Evolutionary conservation across 140 eudicot species (phyloP).

Genomic region (Stevia rebaudiana): DNA sequence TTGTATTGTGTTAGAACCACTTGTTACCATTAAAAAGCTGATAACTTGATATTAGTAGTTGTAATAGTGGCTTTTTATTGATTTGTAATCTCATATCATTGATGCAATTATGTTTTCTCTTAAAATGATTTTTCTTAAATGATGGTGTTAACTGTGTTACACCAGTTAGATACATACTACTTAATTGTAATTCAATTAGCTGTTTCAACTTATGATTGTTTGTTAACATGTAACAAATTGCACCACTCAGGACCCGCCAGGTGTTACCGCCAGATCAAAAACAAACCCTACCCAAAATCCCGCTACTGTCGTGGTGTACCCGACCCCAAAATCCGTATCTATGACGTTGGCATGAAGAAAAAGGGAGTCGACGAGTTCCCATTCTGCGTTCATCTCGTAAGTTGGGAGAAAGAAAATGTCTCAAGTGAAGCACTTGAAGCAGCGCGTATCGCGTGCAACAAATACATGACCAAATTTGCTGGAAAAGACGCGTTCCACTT

Average conservation of each 20-base stretch:
- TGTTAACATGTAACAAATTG: background rate
- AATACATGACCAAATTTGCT: conserved; percentile 11
- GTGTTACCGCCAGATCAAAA: conserved; percentile 10
- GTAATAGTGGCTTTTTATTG: background rate
- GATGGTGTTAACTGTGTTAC: too few relatives aligned
- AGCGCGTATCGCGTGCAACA: conserved; percentile 12
- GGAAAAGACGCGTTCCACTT: conserved; percentile 12
- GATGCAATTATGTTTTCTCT: too few relatives aligned
- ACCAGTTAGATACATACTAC: background rate
- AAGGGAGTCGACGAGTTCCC: conserved; percentile 5
- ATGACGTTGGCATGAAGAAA: conserved; percentile 2
- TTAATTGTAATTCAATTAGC: background rate
- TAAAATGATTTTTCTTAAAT: background rate
- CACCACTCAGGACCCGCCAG: background rate
- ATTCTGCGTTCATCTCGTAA: conserved; percentile 3
- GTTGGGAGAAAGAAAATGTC: conserved; percentile 12
- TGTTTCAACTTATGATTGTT: background rate
- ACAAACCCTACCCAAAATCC: conserved; percentile 11
- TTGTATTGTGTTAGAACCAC: background rate
- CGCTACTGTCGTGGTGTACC: conserved; percentile 12
- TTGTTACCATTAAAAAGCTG: background rate
- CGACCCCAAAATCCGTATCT: conserved; percentile 7
- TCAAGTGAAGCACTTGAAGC: conserved; percentile 17
- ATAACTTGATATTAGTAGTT: background rate
- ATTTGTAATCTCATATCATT: background rate